Evolutionary conservation across 768 basidiomycete species (phyloP).

Genomic region (Termitomyces sp.): DNA sequence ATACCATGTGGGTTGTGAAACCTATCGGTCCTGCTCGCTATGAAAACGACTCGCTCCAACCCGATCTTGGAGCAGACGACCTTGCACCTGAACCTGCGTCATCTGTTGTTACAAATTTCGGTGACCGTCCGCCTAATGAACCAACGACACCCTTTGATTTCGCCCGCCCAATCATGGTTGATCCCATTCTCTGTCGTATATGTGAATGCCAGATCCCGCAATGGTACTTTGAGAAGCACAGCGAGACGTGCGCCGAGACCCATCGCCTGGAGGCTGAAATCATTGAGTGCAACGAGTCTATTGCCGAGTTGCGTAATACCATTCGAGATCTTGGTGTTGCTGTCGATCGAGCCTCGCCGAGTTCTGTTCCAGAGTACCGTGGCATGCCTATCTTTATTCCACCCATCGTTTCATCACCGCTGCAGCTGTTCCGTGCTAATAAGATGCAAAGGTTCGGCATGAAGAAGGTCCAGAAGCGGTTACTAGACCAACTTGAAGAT

Average conservation of each 20-base stretch:
- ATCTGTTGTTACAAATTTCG: conserved; percentile 34
- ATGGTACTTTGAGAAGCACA: conserved; percentile 99
- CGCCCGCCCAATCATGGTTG: conserved; percentile 71
- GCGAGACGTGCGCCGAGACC: conserved; percentile 96
- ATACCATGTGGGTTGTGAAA: conserved; percentile 98
- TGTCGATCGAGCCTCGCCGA: conserved; percentile 73
- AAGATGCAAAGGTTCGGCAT: conserved; percentile 80
- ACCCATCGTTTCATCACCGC: conserved; percentile 67
- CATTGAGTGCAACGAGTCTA: conserved; percentile 88
- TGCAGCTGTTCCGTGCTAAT: conserved; percentile 72
- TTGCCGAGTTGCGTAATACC: conserved; percentile 81
- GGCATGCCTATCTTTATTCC: conserved; percentile 83
- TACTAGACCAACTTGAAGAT: conserved; percentile 86
- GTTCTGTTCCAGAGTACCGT: conserved; percentile 73
- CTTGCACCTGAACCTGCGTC: conserved; percentile 40
- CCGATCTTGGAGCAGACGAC: conserved; percentile 51
- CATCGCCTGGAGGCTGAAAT: conserved; percentile 97
- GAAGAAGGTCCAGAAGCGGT: conserved; percentile 75
- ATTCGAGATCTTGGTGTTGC: conserved; percentile 75
- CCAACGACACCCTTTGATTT: conserved; percentile 73
- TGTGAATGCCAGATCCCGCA: conserved; percentile 96
- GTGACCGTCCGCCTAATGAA: conserved; percentile 34
- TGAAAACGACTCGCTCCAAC: conserved; percentile 61
- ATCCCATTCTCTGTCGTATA: conserved; percentile 91
- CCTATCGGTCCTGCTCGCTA: conserved; percentile 72